Evolutionary conservation across 2,329 filamentous ascomycete genomes (phyloP).

Genomic region (Colletotrichum ledebouriae): DNA sequence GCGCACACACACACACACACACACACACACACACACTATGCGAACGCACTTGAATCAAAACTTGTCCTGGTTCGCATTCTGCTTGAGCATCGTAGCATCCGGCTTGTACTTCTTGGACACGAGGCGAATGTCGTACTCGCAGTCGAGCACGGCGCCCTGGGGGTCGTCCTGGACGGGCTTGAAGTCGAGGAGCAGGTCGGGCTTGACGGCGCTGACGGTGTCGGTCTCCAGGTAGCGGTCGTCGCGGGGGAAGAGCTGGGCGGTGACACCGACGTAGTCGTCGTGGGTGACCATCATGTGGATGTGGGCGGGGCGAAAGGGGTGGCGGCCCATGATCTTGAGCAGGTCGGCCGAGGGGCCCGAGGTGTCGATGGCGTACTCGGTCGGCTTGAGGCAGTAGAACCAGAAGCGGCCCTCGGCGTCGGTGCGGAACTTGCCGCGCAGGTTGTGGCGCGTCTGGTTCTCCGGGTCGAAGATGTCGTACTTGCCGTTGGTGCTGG

Average conservation of each 20-base stretch:
- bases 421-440: conserved; percentile 74
- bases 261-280: conserved; percentile 73
- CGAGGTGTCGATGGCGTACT: conserved; percentile 73
- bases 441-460: conserved; percentile 72
- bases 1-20: too few species aligned
- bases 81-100: conserved; percentile 43
- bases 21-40: not conserved
- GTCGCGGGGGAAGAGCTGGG: conserved; percentile 74
- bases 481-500: conserved; percentile 70
- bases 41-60: conserved; percentile 11
- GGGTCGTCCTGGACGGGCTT: conserved; percentile 54
- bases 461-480: conserved; percentile 73
- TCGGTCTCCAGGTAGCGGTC: conserved; percentile 65
- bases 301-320: conserved; percentile 46
- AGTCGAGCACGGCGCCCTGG: conserved; percentile 48
- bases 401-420: conserved; percentile 72
- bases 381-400: conserved; percentile 74
- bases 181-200: conserved; percentile 59
- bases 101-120: conserved; percentile 47
- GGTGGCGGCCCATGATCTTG: conserved; percentile 45
- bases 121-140: conserved; percentile 49
- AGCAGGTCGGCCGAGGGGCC: conserved; percentile 49
- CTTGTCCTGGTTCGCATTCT: conserved; percentile 44
- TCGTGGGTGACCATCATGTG: conserved; percentile 56
- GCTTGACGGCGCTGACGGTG: conserved; percentile 54